Evolutionary conservation across 2,329 filamentous ascomycete genomes (phyloP).

Genomic region (Penicillium sp.): DNA sequence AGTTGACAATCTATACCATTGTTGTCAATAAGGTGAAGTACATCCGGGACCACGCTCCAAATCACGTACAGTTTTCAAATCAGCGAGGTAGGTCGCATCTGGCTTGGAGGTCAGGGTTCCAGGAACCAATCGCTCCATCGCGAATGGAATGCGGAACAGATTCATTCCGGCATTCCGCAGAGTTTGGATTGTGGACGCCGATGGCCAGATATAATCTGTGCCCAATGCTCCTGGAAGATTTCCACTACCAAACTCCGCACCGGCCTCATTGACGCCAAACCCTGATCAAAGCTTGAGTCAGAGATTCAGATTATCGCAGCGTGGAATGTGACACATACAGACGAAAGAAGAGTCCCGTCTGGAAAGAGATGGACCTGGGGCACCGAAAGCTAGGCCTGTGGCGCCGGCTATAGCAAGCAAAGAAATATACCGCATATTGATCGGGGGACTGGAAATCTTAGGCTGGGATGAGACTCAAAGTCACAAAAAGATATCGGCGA

Average conservation of each 20-base stretch:
- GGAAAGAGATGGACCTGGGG: neutral
- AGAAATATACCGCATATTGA: neutral
- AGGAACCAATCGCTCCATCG: slow-evolving; percentile 27
- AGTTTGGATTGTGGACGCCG: slow-evolving; percentile 20
- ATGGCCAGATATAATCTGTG: slow-evolving; percentile 26
- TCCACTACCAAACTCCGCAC: slow-evolving; percentile 17
- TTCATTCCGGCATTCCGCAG: slow-evolving; percentile 24
- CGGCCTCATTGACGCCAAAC: slow-evolving; percentile 20
- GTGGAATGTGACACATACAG: neutral
- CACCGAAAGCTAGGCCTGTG: neutral
- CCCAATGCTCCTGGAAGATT: slow-evolving; percentile 16
- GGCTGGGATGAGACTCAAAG: neutral
- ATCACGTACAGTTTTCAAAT: slow-evolving; percentile 19
- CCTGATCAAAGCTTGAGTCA: slow-evolving; percentile 22
- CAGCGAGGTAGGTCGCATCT: slow-evolving; percentile 22
- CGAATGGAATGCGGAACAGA: slow-evolving; percentile 26
- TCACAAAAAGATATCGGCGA: neutral
- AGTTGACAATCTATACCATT: slow-evolving; percentile 31
- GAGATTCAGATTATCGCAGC: neutral
- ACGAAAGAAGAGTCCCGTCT: slow-evolving; percentile 3
- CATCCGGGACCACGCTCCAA: too few species aligned
- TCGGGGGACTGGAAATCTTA: neutral
- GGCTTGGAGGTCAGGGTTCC: slow-evolving; percentile 18
- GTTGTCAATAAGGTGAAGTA: neutral
- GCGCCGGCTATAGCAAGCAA: neutral